Evolutionary conservation across 129 eudicot genomes (phyloP), one percentile per base, ranked within the genome.

Genomic region (Kitagawia praeruptora): DNA sequence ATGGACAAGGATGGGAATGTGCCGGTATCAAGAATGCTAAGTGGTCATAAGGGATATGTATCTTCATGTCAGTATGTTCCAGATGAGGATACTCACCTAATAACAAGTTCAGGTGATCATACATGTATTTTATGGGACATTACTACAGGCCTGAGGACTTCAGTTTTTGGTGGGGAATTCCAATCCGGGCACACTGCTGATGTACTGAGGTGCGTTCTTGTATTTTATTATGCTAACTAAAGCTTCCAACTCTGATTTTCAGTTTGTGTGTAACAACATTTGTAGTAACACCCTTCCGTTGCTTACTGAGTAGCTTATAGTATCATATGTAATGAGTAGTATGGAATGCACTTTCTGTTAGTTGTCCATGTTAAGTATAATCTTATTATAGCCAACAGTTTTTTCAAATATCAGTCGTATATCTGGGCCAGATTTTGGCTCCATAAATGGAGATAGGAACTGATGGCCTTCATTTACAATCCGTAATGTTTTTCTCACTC

Each of bases 121-220:
- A 94, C 98, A 41, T 94, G 98, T 47, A 89, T 88, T 19, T 84
- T 94, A 69, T 94, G 97, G 98, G 98, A 94, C 82, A 89, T 88
- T 48, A 85, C 93, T 42, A 94, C 98, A 0, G 98, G 98, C 39
- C 87, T 91, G 47, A 84, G 92, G 71, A 82, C 98, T 38, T 91
- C 97, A 73, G 96, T 91, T 4, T 94, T 94, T 86, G 98, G 98
- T 41, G 98, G 98, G 27, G 98, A 94, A 86, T 91, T 88, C 84
- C 98, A 94, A 73, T 94, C 93, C 23, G 98, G 98, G 41, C 98
- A 94, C 78, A 94, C 98, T 61, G 85, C 93, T 70, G 98, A 94
- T 63, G 93, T 94, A 70, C 63, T 84, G 42, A 91, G 98, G 98
- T 91, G 85, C 46, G 70, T 72, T 8, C 27, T 6, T 58, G 39